Conservation (phyloP, 2,329 filamentous ascomycete genomes). For the Domatiomyces catenatus region DNA sequence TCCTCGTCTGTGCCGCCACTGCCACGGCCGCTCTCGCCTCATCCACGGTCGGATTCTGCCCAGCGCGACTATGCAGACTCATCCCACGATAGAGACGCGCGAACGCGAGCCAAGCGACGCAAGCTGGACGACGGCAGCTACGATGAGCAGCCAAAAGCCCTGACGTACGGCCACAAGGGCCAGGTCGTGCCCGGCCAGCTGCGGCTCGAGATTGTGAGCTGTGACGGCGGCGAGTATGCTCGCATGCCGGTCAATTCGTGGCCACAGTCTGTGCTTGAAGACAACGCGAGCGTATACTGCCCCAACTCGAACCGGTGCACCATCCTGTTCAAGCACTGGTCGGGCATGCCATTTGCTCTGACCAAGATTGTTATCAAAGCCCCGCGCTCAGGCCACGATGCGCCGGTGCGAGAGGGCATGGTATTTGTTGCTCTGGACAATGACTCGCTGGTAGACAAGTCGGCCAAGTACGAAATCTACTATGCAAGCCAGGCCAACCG, state of each 20-base stretch:
- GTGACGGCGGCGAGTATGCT: conserved; percentile 61
- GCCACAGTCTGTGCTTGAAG: conserved; percentile 66
- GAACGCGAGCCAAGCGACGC: conserved; percentile 47
- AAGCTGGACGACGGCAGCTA: conserved; percentile 52
- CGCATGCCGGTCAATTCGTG: conserved; percentile 40
- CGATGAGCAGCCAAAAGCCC: conserved; percentile 34
- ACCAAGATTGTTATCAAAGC: conserved; percentile 80
- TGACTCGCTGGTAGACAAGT: conserved; percentile 58
- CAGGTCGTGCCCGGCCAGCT: conserved; percentile 71
- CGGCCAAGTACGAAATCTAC: conserved; percentile 59
- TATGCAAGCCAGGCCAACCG: conserved; percentile 32
- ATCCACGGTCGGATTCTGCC: conserved; percentile 18
- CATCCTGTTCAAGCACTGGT: conserved; percentile 67
- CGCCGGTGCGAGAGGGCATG: conserved; percentile 80
- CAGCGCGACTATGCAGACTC: conserved; percentile 2
- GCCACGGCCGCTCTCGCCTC: conserved; percentile 2
- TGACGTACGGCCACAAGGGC: conserved; percentile 72
- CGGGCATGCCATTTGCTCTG: conserved; percentile 63
- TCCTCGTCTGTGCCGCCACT: not conserved
- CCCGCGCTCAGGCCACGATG: conserved; percentile 64
- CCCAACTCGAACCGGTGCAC: conserved; percentile 80
- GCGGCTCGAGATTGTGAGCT: conserved; percentile 76
- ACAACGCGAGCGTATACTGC: conserved; percentile 76
- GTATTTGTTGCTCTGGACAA: conserved; percentile 79
- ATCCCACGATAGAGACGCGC: conserved; percentile 20